Percentiles rank a stretch among this genome's conserved stretches.
phyloP scores from a whole-genome alignment of 306 rosid species.

The Astragalus glycyphyllos region DNA sequence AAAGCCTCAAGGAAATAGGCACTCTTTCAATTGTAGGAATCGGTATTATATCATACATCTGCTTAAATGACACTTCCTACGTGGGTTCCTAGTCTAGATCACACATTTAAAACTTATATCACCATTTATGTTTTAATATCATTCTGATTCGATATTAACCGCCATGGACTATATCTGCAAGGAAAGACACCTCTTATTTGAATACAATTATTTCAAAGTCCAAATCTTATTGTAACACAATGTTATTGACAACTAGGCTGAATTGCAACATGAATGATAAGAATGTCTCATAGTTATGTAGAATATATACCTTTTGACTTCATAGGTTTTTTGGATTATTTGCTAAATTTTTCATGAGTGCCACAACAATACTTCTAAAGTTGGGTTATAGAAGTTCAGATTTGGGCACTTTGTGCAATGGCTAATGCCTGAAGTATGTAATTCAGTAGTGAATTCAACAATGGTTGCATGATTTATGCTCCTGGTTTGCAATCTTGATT shows the following conservation, averaged over 20 bases:
- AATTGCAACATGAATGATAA: neutral
- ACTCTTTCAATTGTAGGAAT: conserved; percentile 14
- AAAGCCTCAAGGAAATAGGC: conserved; percentile 5
- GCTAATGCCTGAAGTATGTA: conserved; percentile 10
- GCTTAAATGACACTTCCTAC: conserved; percentile 7
- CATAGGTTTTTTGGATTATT: conserved; percentile 15
- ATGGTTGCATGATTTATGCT: conserved; percentile 11
- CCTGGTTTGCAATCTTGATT: conserved; percentile 29
- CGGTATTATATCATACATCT: neutral
- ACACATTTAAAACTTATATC: neutral
- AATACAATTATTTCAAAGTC: neutral
- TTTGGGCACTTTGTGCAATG: conserved; percentile 32
- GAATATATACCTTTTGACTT: conserved; percentile 15
- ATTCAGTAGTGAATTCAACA: conserved; percentile 19
- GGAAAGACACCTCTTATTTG: conserved; percentile 6
- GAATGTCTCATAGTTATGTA: neutral
- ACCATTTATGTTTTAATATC: conserved; percentile 16
- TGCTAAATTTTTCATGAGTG: conserved; percentile 24
- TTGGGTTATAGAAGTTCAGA: conserved; percentile 17
- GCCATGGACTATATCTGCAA: neutral
- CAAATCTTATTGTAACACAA: neutral
- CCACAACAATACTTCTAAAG: neutral
- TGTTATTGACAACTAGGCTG: neutral
- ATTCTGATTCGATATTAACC: neutral
- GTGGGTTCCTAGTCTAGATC: conserved; percentile 15